Conservation (phyloP, 345 rosid genomes). For the Salix caprea region DNA sequence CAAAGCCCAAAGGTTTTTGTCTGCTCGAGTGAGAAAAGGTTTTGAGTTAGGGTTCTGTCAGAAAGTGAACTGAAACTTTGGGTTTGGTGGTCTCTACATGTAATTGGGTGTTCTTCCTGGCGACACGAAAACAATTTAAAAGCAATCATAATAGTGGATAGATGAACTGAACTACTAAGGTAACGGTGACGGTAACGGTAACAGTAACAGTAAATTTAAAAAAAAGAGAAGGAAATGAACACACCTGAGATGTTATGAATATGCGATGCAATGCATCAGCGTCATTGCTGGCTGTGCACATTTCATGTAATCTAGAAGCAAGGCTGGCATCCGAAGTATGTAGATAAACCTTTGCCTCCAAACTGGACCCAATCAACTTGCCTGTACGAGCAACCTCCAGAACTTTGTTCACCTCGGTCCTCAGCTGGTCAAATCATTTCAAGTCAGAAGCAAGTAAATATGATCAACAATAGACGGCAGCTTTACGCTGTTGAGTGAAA, state of each 20-base stretch:
- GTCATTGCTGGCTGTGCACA: slow-evolving; percentile 54
- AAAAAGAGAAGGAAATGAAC: not conserved
- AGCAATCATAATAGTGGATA: not conserved
- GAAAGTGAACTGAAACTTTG: not conserved
- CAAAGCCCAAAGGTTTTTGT: too few relatives aligned
- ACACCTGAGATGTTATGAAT: slow-evolving; percentile 87
- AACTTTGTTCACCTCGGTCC: slow-evolving; percentile 93
- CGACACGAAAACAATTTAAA: not conserved
- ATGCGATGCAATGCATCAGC: slow-evolving; percentile 70
- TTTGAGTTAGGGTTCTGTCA: not conserved
- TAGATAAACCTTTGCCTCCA: slow-evolving; percentile 83
- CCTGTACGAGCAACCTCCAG: slow-evolving; percentile 76
- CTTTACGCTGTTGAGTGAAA: not conserved
- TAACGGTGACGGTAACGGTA: not conserved
- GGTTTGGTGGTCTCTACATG: not conserved
- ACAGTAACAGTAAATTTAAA: too few relatives aligned
- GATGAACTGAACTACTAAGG: not conserved
- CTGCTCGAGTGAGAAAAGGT: too few relatives aligned
- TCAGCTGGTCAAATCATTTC: slow-evolving; percentile 45
- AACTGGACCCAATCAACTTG: slow-evolving; percentile 87
- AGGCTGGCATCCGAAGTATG: slow-evolving; percentile 51
- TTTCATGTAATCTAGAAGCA: slow-evolving; percentile 47
- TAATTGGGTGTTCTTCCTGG: not conserved
- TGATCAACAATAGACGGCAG: not conserved
- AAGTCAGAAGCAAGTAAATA: slow-evolving; percentile 11